Evolutionary conservation across 2,329 filamentous ascomycete genomes (phyloP).

Genomic region (Neocucurbitaria cava): DNA sequence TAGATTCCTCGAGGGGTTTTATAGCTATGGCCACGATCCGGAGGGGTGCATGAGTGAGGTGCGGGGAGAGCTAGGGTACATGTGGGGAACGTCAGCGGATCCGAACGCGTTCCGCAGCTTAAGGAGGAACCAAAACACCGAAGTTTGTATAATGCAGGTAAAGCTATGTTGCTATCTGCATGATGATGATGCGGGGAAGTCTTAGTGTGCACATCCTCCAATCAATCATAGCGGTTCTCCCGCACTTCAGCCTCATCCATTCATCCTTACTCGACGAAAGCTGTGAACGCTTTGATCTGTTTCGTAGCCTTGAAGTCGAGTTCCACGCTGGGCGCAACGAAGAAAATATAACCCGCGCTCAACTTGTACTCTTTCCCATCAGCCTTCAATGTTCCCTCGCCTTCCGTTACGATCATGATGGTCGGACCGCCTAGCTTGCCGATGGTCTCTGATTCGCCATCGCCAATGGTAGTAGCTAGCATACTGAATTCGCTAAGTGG

Average conservation of each 20-base stretch:
- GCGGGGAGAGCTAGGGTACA: constrained; percentile 37
- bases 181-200: constrained; percentile 21
- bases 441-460: constrained; percentile 66
- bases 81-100: constrained; percentile 37
- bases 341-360: constrained; percentile 70
- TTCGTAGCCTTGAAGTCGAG: constrained; percentile 55
- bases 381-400: constrained; percentile 63
- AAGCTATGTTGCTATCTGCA: not conserved
- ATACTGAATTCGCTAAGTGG: constrained; percentile 77
- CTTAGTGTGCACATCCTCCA: constrained; percentile 16
- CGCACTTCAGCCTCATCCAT: constrained; percentile 14
- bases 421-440: constrained; percentile 65
- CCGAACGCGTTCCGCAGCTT: constrained; percentile 19
- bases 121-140: not conserved
- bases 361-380: constrained; percentile 62
- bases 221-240: constrained; percentile 20
- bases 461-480: constrained; percentile 63
- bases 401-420: constrained; percentile 68
- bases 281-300: constrained; percentile 57
- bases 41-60: constrained; percentile 22
- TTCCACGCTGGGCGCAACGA: constrained; percentile 66
- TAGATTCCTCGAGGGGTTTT: constrained; percentile 28
- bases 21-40: constrained; percentile 24
- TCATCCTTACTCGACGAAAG: constrained; percentile 48
- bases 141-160: not conserved